Base-by-base conservation (phyloP, 305 asterid genomes). In the Solanum chacoense region DNA sequence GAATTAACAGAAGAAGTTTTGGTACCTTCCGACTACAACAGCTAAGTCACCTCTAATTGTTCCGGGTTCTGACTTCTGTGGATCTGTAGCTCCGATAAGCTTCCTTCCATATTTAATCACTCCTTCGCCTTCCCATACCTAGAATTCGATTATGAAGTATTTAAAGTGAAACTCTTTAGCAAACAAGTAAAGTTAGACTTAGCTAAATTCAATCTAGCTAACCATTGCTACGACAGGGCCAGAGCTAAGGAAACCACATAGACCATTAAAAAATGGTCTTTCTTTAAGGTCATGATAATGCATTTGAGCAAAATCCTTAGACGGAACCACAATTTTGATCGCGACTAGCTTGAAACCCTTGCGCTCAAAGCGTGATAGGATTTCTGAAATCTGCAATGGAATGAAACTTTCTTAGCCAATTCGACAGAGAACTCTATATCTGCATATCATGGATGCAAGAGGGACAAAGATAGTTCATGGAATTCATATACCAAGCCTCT, bases 51-150 rank as follows among this genome's bases (percentile, higher is more conserved):
- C 99, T 91, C 99, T 92, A 88, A 97, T 96, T 91, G 99, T 97
- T 90, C 99, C 99, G 75, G 99, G 99, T 91, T 96, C 99, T 50
- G 99, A 97, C 91, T 96, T 97, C 91, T 96, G 98, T 10, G 99
- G 99, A 93, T 97, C 99, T 3, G 98, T 97, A 71, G 98, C 99
- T 87, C 99, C 99, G 29, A 97, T 96, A 87, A 96, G 98, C 89
- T 97, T 96, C 76, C 98, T 97, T 31, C 99, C 98, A 37, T 96
- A 96, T 89, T 90, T 96, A 88, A 97, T 97, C 89, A 94, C 99
- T 65, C 99, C 99, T 89, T 97, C 98, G 38, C 99, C 98, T 93
- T 97, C 99, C 99, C 99, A 97, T 38, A 97, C 99, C 99, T 97
- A 38, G 80, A 69, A 32, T 20, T 55, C 2, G 14, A 55, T 84